These are phyloP conservation scores for Chamaecyparis obtusa DNA, from an alignment of 75 land plant species.

Conservation along the genomic window DNA sequence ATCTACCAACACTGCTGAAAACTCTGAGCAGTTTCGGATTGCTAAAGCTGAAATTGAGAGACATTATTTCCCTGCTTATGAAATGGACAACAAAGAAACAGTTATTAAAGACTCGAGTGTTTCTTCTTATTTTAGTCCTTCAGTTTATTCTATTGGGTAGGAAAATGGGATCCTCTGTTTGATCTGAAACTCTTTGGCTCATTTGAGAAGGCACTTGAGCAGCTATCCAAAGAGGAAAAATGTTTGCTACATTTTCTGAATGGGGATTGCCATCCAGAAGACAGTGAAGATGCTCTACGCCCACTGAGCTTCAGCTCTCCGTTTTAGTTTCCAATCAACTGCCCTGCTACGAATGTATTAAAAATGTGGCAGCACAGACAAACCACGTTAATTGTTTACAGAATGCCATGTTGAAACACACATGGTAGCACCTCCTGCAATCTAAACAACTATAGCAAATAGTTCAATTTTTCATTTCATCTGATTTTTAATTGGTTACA, in stretches of 20 bases:
- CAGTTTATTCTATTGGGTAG: not conserved
- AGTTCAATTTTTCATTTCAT: too few species aligned
- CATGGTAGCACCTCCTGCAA: too few species aligned
- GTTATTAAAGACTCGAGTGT: not conserved
- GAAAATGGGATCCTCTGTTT: constrained; percentile 2
- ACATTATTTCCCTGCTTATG: not conserved
- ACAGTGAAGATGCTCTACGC: not conserved
- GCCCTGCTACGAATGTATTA: too few species aligned
- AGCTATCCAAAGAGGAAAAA: constrained; percentile 3
- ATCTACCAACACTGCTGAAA: not conserved
- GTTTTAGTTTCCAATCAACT: too few species aligned
- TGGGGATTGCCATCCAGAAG: not conserved
- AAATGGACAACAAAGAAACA: not conserved
- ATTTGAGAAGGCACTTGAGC: constrained; percentile 6
- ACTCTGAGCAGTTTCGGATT: not conserved
- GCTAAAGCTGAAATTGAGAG: not conserved
- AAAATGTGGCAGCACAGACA: too few species aligned
- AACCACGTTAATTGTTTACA: too few species aligned
- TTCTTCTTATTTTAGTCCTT: not conserved
- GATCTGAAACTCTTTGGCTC: constrained; percentile 6
- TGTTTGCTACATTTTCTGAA: not conserved
- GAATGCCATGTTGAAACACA: too few species aligned
- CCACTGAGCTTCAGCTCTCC: too few species aligned
- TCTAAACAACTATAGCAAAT: too few species aligned
- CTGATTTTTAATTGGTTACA: too few species aligned